phyloP scores from a whole-genome alignment of 306 rosid species.

The Sphenostylis stenocarpa region DNA sequence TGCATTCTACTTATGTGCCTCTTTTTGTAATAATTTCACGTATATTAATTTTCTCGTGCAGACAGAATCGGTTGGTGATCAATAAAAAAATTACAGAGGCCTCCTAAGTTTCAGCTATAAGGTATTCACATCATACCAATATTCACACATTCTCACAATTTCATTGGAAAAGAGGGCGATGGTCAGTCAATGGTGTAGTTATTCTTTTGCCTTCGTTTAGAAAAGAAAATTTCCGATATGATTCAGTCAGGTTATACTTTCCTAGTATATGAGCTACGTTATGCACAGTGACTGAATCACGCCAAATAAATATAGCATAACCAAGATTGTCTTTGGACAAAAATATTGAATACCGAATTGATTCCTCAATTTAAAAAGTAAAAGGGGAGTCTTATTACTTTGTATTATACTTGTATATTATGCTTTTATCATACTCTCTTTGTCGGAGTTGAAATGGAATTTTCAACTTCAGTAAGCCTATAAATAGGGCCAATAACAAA shows the following conservation, averaged over 20 bases:
- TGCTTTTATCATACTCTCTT: not conserved
- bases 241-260: too few species aligned
- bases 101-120: not conserved
- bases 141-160: not conserved
- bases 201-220: too few species aligned
- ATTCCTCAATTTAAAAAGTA: too few species aligned
- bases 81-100: not conserved
- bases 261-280: too few species aligned
- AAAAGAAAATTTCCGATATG: too few species aligned
- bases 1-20: not conserved
- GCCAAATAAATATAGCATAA: too few species aligned
- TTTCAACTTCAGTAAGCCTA: not conserved
- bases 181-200: too few species aligned
- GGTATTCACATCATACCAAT: not conserved
- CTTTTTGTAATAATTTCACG: not conserved
- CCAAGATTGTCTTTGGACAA: too few species aligned
- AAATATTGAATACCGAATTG: too few species aligned
- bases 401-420: not conserved
- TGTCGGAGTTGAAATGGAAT: not conserved
- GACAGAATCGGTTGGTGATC: not conserved
- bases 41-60: not conserved
- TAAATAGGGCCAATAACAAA: too few species aligned
- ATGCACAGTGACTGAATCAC: too few species aligned
- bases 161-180: not conserved
- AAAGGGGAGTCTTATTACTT: too few species aligned